Evolutionary conservation across 371 early-diverging fungal genomes (phyloP), one percentile per base, ranked within the genome.

Genomic region (Zychaea mexicana): DNA sequence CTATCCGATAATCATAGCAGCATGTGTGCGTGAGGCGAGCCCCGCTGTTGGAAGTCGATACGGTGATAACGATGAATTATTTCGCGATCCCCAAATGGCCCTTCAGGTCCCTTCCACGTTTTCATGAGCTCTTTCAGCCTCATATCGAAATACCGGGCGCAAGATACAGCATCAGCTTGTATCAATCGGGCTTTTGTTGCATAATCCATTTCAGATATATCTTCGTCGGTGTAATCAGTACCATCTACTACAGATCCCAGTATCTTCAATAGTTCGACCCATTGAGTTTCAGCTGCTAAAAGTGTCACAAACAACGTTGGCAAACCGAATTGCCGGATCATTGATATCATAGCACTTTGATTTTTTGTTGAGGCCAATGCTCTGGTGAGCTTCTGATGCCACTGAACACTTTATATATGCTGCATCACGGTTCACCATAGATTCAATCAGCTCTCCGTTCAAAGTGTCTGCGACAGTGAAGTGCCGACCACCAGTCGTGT

Each of bases 271-370:
- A 64, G 38, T 26, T 64, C 64, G 0, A 2, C 2, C 64, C 64
- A 64, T 49, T 57, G n/a, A 22, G 49, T 57, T 52, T 64, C 64
- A 2, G 57, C 64, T 0, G 64, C 64, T 3, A 49, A 57, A 1
- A 64, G 6, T 12, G 64, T 64, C 0, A 57, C 19, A 15, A 64
- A 64, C 6, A 64, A 7, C 15, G 52, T 49, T 2, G 57, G 57
- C 17, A 64, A 24, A 3, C 57, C 64, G 6, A 64, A 30, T 30
- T 64, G 64, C 4, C 57, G n/a, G 6, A 64, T 64, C 58, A 57
- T 64, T 2, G n/a, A n/a, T n/a, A n/a, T n/a, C 47, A 39, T 49
- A 64, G 53, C 2, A 57, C 32, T 57, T 57, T 49, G n/a, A 22
- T 24, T 52, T 57, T 52, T n/a, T 49, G 12, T n/a, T 36, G 38